phyloP scores from a whole-genome alignment of 2,329 filamentous ascomycete genomes.

The Graphiopsis chlorocephala region DNA sequence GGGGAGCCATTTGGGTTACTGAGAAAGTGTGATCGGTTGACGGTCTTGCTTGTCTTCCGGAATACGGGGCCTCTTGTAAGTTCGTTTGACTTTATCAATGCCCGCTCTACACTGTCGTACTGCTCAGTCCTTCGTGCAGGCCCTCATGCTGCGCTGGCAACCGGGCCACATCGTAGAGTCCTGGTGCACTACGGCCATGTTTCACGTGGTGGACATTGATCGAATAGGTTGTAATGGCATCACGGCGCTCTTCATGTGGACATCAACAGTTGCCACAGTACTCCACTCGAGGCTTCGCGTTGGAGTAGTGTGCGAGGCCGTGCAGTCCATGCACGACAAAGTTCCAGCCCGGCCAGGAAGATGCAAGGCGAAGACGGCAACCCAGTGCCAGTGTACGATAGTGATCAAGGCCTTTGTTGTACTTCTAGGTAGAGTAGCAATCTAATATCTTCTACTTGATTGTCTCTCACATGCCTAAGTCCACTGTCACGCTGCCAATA shows the following conservation, averaged over 20 bases:
- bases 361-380: neutral
- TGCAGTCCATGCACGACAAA: neutral
- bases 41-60: neutral
- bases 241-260: neutral
- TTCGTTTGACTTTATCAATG: neutral
- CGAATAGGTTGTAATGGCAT: neutral
- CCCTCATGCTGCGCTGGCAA: neutral
- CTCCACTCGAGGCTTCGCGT: neutral
- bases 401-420: neutral
- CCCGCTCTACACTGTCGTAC: neutral
- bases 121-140: neutral
- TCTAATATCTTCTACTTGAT: neutral
- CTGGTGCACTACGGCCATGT: neutral
- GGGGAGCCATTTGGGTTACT: slow-evolving; percentile 88
- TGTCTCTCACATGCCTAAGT: neutral
- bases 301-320: neutral
- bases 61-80: neutral
- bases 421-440: neutral
- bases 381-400: neutral
- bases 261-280: neutral
- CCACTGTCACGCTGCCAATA: neutral
- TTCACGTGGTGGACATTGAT: neutral
- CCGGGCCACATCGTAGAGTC: neutral
- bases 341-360: neutral
- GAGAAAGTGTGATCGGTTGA: slow-evolving; percentile 59